Base-by-base conservation (phyloP, 2,329 filamentous ascomycete species). In the Pyrenophora teres region DNA sequence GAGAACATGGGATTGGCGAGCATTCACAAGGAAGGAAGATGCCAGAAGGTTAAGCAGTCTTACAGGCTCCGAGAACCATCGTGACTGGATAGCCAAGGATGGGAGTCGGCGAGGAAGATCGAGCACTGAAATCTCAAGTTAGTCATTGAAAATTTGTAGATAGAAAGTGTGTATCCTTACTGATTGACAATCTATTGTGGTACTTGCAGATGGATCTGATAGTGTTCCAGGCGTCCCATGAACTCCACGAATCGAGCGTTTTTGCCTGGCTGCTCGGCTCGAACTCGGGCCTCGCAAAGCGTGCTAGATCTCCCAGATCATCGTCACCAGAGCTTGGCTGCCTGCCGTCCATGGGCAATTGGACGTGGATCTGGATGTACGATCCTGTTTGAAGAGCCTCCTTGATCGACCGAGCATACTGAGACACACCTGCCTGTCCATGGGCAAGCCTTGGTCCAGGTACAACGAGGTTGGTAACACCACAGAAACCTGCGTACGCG, bases 401-500 rank as follows among this genome's bases (percentile, higher is more conserved):
- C 59, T 89, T 85, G 25, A 99, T 83, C 1, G 90, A 89, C 46
- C 92, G 87, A 30, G 90, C 89, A 78, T 92, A 99, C 65, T 92
- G 90, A 0, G 87, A 76, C 67, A 80, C 83, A 13, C 81, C 80
- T 46, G 78, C 75, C 36, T 79, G 80, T 50, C 81, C 80, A 50
- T 84, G 80, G 59, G 87, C 83, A 12, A 84, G 76, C 58, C 83
- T 83, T 3, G 94, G 94, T 0, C 92, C 92, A 1, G 88, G 86
- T 25, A 99, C 80, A 43, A 97, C 79, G 52, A 97, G 81, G 73
- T 89, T 95, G 49, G 87, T 86, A 40, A 94, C 83, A 31, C 95
- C 95, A 68, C 92, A 97, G 76, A 97, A 99, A 57, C 91, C 92
- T 58, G 95, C 94, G 76, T 97, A 99, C 41, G 91, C 89, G 40